Percentiles rank a stretch among this genome's conserved stretches.
phyloP scores from a whole-genome alignment of 1,284 basidiomycete species.

The Moesziomyces sp. region DNA sequence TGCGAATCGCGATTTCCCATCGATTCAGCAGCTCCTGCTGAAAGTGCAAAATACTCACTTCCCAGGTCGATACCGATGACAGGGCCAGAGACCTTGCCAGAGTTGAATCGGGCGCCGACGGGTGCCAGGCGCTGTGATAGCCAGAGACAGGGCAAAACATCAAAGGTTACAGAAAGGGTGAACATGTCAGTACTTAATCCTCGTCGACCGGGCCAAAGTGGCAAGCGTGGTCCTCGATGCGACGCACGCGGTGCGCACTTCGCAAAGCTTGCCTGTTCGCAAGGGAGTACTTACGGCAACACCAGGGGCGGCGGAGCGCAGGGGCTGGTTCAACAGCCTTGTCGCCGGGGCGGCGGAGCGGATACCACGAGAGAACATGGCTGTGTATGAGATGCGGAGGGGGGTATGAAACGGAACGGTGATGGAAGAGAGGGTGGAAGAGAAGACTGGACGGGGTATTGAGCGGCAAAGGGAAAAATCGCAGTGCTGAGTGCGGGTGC shows the following conservation, averaged over 20 bases:
- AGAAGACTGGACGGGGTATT: not conserved
- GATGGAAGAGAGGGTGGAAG: not conserved
- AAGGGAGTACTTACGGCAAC: conserved; percentile 47
- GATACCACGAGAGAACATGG: conserved; percentile 55
- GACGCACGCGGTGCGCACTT: not conserved
- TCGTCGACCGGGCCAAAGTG: conserved; percentile 1
- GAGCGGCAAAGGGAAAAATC: conserved; percentile 4
- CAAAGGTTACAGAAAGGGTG: no score
- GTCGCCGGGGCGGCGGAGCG: conserved; percentile 57
- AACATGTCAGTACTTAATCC: conserved; percentile 10
- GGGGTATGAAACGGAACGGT: not conserved
- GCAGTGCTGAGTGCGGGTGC: conserved; percentile 1
- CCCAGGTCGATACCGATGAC: conserved; percentile 67
- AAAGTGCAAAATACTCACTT: conserved; percentile 45
- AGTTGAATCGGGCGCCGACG: conserved; percentile 54
- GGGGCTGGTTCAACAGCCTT: conserved; percentile 57
- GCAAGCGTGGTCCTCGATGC: not conserved
- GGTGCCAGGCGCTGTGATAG: conserved; percentile 49
- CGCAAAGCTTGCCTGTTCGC: no score
- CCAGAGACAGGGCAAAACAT: not conserved
- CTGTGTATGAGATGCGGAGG: conserved; percentile 13
- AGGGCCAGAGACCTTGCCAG: conserved; percentile 62
- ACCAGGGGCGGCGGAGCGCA: conserved; percentile 51
- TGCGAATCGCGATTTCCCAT: not conserved
- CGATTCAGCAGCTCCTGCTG: not conserved